phyloP scores from a whole-genome alignment of 495 filamentous ascomycete genomes.

The Penicillium chermesinum region DNA sequence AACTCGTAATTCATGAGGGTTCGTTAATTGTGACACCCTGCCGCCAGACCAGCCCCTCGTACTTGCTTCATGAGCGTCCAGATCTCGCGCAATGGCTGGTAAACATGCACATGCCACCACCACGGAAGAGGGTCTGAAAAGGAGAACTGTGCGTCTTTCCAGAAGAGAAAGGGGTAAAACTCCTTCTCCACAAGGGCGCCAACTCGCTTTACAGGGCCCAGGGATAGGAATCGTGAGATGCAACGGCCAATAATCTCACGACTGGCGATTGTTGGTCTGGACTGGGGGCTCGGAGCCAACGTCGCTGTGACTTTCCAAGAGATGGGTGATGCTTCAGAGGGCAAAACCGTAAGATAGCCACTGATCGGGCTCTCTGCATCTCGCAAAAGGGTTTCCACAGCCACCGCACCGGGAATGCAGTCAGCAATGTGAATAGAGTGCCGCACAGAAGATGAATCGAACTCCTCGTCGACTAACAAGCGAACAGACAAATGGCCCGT shows the following conservation, averaged over 20 bases:
- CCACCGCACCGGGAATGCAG: slow-evolving; percentile 31
- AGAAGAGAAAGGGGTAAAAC: slow-evolving; percentile 23
- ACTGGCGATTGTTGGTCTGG: background rate
- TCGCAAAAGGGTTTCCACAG: slow-evolving; percentile 24
- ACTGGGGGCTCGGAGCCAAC: slow-evolving; percentile 7
- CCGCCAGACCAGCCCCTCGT: slow-evolving; percentile 10
- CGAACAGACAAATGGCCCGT: slow-evolving; percentile 69
- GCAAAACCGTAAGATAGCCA: slow-evolving; percentile 36
- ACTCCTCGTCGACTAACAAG: slow-evolving; percentile 54
- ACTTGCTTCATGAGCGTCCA: slow-evolving; percentile 24
- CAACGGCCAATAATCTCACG: background rate
- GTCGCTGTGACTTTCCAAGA: slow-evolving; percentile 9
- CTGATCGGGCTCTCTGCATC: slow-evolving; percentile 19
- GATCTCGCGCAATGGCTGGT: slow-evolving; percentile 30
- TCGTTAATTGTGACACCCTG: background rate
- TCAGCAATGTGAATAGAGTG: slow-evolving; percentile 36
- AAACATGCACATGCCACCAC: slow-evolving; percentile 46
- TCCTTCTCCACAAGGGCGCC: slow-evolving; percentile 8
- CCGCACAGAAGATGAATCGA: slow-evolving; percentile 32
- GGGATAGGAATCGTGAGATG: slow-evolving; percentile 9
- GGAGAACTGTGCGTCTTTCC: slow-evolving; percentile 32
- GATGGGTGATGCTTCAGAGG: slow-evolving; percentile 11
- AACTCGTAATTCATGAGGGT: slow-evolving; percentile 3
- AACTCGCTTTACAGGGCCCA: slow-evolving; percentile 6
- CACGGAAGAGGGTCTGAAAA: slow-evolving; percentile 37